Evolutionary conservation across 805 yeast species (phyloP).

Genomic region (Yamadazyma phyllophila): DNA sequence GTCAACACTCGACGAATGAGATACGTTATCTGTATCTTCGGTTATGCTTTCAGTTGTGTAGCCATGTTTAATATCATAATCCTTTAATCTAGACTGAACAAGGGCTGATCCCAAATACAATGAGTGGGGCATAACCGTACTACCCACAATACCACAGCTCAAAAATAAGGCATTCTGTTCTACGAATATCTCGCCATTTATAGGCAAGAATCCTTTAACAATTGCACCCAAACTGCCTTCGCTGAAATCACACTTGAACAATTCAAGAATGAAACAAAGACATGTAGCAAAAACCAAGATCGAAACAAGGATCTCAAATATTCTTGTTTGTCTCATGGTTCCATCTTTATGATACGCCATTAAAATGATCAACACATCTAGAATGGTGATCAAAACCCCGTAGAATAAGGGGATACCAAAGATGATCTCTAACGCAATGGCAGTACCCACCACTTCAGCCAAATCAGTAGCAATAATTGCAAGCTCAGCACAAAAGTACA

Average conservation of each 20-base stretch:
- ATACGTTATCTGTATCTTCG: not conserved
- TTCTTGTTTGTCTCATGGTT: constrained; percentile 69
- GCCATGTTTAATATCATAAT: constrained; percentile 37
- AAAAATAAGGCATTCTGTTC: constrained; percentile 41
- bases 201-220: constrained; percentile 48
- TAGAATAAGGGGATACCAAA: constrained; percentile 74
- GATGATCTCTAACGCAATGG: constrained; percentile 83
- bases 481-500: constrained; percentile 79
- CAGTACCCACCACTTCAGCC: constrained; percentile 98
- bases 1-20: not conserved
- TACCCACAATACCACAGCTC: constrained; percentile 46
- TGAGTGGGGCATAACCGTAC: constrained; percentile 49
- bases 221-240: constrained; percentile 54
- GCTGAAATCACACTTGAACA: constrained; percentile 51
- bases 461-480: constrained; percentile 95
- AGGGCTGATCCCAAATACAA: constrained; percentile 44
- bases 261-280: constrained; percentile 73
- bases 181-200: constrained; percentile 25
- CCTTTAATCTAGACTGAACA: constrained; percentile 44
- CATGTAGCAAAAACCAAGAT: constrained; percentile 78
- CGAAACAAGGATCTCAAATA: constrained; percentile 81
- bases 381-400: constrained; percentile 81
- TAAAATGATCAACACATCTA: constrained; percentile 82
- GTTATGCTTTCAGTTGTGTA: constrained; percentile 9
- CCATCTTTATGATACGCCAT: constrained; percentile 87